These are phyloP conservation scores for Pseudopithomyces maydicus DNA, from an alignment of 2,329 filamentous ascomycete species.

Conservation along the genomic window DNA sequence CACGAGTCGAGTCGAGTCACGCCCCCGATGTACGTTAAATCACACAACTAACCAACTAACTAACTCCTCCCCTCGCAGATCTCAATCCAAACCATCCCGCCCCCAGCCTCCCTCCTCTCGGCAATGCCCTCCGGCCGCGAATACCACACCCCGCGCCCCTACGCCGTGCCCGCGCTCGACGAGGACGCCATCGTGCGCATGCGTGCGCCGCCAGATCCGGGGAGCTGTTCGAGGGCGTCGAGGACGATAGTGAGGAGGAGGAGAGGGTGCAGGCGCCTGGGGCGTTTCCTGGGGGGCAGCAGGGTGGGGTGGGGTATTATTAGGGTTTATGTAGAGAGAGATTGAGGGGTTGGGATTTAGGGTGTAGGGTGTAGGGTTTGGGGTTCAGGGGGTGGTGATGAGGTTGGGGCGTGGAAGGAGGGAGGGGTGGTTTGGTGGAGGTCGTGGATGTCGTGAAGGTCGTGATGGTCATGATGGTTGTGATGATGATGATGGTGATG, in stretches of 20 bases:
- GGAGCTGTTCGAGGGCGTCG: constrained; percentile 44
- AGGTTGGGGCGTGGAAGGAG: too few relatives aligned
- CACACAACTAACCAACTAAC: constrained; percentile 7
- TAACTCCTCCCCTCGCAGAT: constrained; percentile 59
- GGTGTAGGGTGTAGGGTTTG: too few relatives aligned
- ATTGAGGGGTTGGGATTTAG: too few relatives aligned
- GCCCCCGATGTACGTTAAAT: too few relatives aligned
- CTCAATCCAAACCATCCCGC: constrained; percentile 77
- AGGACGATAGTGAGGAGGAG: constrained; percentile 45
- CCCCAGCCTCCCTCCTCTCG: constrained; percentile 71
- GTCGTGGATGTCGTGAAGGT: too few relatives aligned
- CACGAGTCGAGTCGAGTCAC: neutral
- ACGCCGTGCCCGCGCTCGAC: constrained; percentile 68
- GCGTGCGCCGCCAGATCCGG: constrained; percentile 61
- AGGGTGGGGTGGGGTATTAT: constrained; percentile 38
- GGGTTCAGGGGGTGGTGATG: too few relatives aligned
- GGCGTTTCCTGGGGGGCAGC: constrained; percentile 45
- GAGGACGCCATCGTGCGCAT: constrained; percentile 64
- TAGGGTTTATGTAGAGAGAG: constrained; percentile 34
- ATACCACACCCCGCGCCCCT: constrained; percentile 75
- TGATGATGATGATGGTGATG: too few relatives aligned
- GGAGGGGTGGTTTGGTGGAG: too few relatives aligned
- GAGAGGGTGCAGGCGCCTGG: constrained; percentile 33
- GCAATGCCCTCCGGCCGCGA: constrained; percentile 88
- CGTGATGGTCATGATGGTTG: too few relatives aligned